A percentile compares a stretch with the other conserved stretches of the same genome.
phyloP scores from a whole-genome alignment of 1,284 basidiomycete species.

The Sutorius eximius region DNA sequence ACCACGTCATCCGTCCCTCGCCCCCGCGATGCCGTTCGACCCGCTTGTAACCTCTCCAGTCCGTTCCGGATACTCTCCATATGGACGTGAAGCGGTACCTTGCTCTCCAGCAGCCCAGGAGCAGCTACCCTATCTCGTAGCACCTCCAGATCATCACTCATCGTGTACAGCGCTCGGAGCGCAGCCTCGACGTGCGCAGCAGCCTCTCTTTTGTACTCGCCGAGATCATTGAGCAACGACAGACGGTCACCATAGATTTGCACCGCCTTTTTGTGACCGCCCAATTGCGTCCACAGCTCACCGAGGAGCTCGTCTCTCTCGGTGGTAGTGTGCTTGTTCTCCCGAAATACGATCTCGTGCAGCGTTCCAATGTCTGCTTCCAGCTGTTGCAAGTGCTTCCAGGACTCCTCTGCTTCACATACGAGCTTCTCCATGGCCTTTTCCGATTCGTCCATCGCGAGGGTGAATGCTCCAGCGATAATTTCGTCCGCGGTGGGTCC shows the following conservation, averaged over 20 bases:
- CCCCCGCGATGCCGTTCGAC: constrained; percentile 41
- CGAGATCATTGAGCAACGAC: constrained; percentile 51
- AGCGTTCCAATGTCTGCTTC: constrained; percentile 58
- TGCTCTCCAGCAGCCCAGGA: constrained; percentile 56
- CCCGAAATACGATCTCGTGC: constrained; percentile 57
- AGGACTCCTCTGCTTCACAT: constrained; percentile 58
- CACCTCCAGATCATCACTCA: constrained; percentile 73
- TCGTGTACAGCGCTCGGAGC: constrained; percentile 54
- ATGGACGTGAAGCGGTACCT: constrained; percentile 68
- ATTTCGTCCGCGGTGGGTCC: constrained; percentile 41
- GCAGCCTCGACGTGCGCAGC: constrained; percentile 61
- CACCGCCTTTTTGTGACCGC: constrained; percentile 53
- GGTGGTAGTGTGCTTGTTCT: constrained; percentile 46
- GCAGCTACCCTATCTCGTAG: constrained; percentile 65
- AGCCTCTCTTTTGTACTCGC: constrained; percentile 57
- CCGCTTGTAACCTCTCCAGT: constrained; percentile 60
- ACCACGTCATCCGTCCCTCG: constrained; percentile 37
- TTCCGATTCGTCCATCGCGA: constrained; percentile 61
- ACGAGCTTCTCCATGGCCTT: constrained; percentile 53
- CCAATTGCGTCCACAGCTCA: constrained; percentile 65
- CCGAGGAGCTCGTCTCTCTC: constrained; percentile 57
- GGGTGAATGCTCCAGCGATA: constrained; percentile 52
- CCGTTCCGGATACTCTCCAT: constrained; percentile 66
- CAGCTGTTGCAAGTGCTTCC: constrained; percentile 54
- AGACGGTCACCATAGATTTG: constrained; percentile 51